phyloP scores from a whole-genome alignment of 148 eudicot species.

The Nepenthes mirabilis region DNA sequence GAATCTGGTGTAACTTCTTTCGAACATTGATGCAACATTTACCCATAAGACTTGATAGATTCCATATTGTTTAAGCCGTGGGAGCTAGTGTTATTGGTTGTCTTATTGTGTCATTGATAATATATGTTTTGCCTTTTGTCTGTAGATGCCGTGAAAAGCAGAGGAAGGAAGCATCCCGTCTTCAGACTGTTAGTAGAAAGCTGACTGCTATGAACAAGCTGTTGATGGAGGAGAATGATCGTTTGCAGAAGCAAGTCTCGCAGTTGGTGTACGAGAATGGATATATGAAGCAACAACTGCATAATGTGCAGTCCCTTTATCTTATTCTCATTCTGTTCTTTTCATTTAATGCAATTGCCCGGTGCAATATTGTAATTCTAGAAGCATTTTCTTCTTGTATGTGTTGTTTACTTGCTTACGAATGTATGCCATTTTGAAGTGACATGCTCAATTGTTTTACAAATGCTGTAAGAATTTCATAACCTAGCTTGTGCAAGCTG shows the following conservation, averaged over 20 bases:
- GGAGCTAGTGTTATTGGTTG: background rate
- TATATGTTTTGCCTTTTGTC: background rate
- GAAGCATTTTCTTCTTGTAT: too few relatives aligned
- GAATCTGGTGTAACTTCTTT: too few relatives aligned
- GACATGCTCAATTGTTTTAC: too few relatives aligned
- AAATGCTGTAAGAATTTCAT: too few relatives aligned
- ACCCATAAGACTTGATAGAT: background rate
- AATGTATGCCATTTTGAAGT: too few relatives aligned
- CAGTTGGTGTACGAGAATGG: constrained; percentile 53
- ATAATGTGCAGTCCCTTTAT: constrained; percentile 20
- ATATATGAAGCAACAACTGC: constrained; percentile 39
- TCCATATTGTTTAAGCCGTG: background rate
- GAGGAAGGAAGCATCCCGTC: constrained; percentile 49
- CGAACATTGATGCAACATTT: too few relatives aligned
- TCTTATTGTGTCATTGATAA: background rate
- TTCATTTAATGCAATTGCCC: too few relatives aligned
- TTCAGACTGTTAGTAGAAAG: constrained; percentile 44
- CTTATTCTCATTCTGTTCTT: background rate
- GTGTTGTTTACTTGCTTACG: too few relatives aligned
- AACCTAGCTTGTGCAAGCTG: too few relatives aligned
- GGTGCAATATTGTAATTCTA: too few relatives aligned
- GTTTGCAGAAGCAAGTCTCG: constrained; percentile 53
- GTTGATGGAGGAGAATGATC: constrained; percentile 61
- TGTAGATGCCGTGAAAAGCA: constrained; percentile 57
- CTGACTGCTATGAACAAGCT: constrained; percentile 51